A percentile compares a stretch with the other conserved stretches of the same genome.
These are phyloP conservation scores for Petrea volubilis DNA, from an alignment of 257 asterid genomes.

Conservation along the genomic window DNA sequence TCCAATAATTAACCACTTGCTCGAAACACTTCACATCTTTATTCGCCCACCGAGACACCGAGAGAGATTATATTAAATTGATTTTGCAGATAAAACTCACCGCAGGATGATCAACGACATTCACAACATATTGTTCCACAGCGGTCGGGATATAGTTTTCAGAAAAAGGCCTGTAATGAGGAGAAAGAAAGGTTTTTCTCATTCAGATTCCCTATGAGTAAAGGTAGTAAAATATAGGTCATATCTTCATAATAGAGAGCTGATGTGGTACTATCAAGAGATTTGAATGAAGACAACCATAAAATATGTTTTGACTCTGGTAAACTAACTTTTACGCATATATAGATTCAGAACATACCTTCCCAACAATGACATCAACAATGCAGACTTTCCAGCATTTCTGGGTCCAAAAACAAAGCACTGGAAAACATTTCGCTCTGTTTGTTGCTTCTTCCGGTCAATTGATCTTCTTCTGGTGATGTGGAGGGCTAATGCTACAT, in stretches of 20 bases:
- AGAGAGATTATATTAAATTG: background rate
- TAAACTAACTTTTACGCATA: constrained; percentile 1
- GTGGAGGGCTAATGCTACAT: constrained; percentile 77
- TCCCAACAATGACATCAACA: constrained; percentile 75
- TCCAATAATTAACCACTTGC: constrained; percentile 10
- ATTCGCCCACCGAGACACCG: background rate
- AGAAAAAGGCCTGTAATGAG: constrained; percentile 73
- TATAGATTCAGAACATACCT: constrained; percentile 52
- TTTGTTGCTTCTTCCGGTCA: constrained; percentile 76
- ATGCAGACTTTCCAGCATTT: constrained; percentile 80
- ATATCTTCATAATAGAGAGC: background rate
- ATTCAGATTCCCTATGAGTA: constrained; percentile 14
- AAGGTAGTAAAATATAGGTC: constrained; percentile 2
- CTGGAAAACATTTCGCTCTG: constrained; percentile 79
- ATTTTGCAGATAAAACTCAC: constrained; percentile 49
- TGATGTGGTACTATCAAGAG: background rate
- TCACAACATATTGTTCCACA: constrained; percentile 63
- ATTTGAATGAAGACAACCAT: background rate
- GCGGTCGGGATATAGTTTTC: constrained; percentile 61
- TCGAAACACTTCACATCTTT: constrained; percentile 12
- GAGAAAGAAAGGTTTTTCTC: constrained; percentile 25
- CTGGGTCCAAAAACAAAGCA: constrained; percentile 95
- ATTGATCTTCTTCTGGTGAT: constrained; percentile 73
- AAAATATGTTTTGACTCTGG: background rate
- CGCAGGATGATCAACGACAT: constrained; percentile 64